Percentiles rank a stretch among this genome's conserved stretches.
phyloP scores from a whole-genome alignment of 345 rosid species.

The Salix koriyanagi region DNA sequence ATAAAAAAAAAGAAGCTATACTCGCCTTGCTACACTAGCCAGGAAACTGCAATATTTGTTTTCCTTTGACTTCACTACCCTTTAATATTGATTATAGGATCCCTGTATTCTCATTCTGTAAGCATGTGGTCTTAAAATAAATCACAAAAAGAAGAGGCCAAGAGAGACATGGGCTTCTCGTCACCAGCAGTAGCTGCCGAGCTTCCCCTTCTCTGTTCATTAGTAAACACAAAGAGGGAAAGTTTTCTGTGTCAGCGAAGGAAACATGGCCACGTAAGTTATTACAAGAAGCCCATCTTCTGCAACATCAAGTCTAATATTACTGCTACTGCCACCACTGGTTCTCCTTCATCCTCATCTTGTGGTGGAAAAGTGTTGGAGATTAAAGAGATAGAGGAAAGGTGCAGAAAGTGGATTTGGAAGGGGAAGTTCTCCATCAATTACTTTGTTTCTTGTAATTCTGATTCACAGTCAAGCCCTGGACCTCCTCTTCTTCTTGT shows the following conservation, averaged over 20 bases:
- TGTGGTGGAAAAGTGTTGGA: slow-evolving; percentile 18
- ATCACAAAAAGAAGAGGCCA: background rate
- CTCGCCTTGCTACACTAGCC: background rate
- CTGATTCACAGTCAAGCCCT: slow-evolving; percentile 25
- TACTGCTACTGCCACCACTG: background rate
- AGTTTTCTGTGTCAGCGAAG: background rate
- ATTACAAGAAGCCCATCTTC: background rate
- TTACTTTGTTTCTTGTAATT: slow-evolving; percentile 51
- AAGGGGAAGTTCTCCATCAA: slow-evolving; percentile 65
- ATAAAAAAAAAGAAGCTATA: background rate
- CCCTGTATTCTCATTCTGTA: too few species aligned
- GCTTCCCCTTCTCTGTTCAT: background rate
- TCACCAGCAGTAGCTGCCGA: background rate
- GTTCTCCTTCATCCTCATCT: background rate
- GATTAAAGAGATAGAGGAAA: slow-evolving; percentile 46
- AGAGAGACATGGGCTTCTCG: background rate
- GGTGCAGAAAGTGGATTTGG: slow-evolving; percentile 61
- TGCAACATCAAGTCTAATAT: background rate
- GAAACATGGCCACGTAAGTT: background rate
- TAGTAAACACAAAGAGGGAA: background rate
- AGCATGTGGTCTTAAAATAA: background rate
- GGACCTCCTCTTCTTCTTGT: slow-evolving; percentile 61
- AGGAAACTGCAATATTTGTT: too few species aligned
- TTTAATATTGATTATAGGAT: too few species aligned
- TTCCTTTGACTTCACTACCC: background rate